Evolutionary conservation across 441 rosid genomes (phyloP), one percentile per base, ranked within the genome.

Genomic region (Jatropha podagrica): DNA sequence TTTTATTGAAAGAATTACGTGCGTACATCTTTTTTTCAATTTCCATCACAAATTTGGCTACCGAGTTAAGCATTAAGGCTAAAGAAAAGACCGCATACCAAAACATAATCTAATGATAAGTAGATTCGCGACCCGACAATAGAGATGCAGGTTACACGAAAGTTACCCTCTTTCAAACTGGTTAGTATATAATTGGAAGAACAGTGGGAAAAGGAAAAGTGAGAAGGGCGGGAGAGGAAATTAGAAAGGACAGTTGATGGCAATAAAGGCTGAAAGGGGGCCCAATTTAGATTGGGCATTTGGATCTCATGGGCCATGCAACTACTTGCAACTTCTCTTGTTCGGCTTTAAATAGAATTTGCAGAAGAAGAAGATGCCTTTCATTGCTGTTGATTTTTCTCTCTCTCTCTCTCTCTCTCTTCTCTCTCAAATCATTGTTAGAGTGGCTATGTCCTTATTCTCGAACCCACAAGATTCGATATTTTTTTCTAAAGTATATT

Each of bases 221-320:
- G 32, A 42, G 26, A 17, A 1, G 27, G n/a, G 0, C 1, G 4
- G 10, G n/a, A 11, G 20, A 2, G 54, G 3, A 40, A 59, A 27
- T 52, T 52, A 32, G 68, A 59, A 49, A 68, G 18, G 63, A 63
- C 63, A 62, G 20, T 27, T 51, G 46, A 20, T 69, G 32, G 56
- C 64, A 63, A 70, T 51, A 70, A 69, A 63, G 64, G 49, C 65
- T 65, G 27, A 23, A 61, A 58, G 54, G 27, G 75, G 75, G 75
- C 70, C 75, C 79, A 62, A 32, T 2, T 14, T 1, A 70, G 74
- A 54, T 63, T 2, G 83, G 63, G 46, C 72, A 74, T 46, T 58
- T 72, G 71, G 79, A 76, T 77, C 65, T 76, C 40, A 64, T 74
- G 84, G 87, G 84, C 82, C 86, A 74, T 62, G 4, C n/a, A 68